These are phyloP conservation scores for Acacia confusa DNA, from an alignment of 306 rosid genomes.

Conservation along the genomic window DNA sequence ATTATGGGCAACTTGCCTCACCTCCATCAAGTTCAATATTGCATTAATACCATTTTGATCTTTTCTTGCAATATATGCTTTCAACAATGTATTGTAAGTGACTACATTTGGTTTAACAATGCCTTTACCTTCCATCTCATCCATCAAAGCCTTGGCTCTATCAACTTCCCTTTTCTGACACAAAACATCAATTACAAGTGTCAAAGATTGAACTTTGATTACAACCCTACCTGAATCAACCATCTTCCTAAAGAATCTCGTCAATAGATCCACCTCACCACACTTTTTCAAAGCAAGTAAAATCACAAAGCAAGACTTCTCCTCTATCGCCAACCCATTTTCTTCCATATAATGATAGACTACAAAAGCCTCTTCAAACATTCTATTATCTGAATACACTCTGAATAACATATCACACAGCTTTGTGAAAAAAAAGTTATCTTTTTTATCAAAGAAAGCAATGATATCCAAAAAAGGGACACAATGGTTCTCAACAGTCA, in stretches of 20 bases:
- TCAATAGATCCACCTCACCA: conserved; percentile 41
- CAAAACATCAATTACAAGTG: conserved; percentile 60
- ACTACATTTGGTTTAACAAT: conserved; percentile 53
- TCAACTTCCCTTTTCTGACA: conserved; percentile 56
- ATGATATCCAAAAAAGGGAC: conserved; percentile 31
- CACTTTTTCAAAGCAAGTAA: conserved; percentile 65
- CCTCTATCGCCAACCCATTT: conserved; percentile 60
- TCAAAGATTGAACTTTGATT: conserved; percentile 62
- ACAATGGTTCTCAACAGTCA: conserved; percentile 22
- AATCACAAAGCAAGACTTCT: conserved; percentile 76
- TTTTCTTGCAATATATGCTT: conserved; percentile 52
- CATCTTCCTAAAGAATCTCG: conserved; percentile 57
- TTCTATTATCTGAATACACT: conserved; percentile 52
- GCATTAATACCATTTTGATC: conserved; percentile 49
- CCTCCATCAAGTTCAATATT: conserved; percentile 60
- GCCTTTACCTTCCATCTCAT: conserved; percentile 47
- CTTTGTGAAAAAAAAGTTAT: conserved; percentile 40
- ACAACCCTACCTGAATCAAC: conserved; percentile 46
- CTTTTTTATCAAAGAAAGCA: conserved; percentile 44
- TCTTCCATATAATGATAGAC: conserved; percentile 52
- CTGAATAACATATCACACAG: conserved; percentile 79
- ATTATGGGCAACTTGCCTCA: conserved; percentile 45
- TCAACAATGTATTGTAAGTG: conserved; percentile 64
- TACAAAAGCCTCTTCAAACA: conserved; percentile 60
- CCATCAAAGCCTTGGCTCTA: conserved; percentile 59